Evolutionary conservation across 805 yeast species (phyloP).

Genomic region (Debaryomyces tyrocola): DNA sequence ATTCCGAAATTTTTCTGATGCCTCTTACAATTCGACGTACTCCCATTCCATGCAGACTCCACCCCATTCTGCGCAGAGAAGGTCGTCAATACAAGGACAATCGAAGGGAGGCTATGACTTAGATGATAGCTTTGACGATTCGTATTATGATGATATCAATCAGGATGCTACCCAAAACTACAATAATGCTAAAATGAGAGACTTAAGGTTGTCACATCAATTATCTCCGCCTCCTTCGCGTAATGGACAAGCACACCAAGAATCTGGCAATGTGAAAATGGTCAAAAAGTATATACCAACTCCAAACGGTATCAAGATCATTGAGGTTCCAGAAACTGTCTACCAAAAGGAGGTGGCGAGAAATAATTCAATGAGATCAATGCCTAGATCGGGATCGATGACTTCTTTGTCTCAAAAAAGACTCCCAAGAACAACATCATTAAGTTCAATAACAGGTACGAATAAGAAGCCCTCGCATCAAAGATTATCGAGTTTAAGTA

Average conservation of each 20-base stretch:
- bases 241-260: background rate
- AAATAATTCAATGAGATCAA: constrained; percentile 38
- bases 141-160: constrained; percentile 30
- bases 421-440: constrained; percentile 25
- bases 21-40: constrained; percentile 1
- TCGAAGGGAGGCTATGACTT: constrained; percentile 14
- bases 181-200: constrained; percentile 35
- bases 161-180: constrained; percentile 22
- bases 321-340: constrained; percentile 62
- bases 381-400: constrained; percentile 25
- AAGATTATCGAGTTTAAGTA: constrained; percentile 14
- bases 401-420: constrained; percentile 7
- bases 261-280: constrained; percentile 32
- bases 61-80: background rate
- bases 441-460: constrained; percentile 12
- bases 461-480: constrained; percentile 8
- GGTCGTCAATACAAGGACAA: background rate
- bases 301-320: constrained; percentile 64
- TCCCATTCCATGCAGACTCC: background rate
- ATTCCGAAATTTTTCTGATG: constrained; percentile 10
- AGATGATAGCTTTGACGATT: constrained; percentile 34
- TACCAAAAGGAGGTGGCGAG: constrained; percentile 39
- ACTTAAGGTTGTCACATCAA: constrained; percentile 30
- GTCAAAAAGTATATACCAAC: constrained; percentile 74
- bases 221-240: constrained; percentile 9